phyloP scores from a whole-genome alignment of 2,329 filamentous ascomycete species.

The Epichloe baconii region DNA sequence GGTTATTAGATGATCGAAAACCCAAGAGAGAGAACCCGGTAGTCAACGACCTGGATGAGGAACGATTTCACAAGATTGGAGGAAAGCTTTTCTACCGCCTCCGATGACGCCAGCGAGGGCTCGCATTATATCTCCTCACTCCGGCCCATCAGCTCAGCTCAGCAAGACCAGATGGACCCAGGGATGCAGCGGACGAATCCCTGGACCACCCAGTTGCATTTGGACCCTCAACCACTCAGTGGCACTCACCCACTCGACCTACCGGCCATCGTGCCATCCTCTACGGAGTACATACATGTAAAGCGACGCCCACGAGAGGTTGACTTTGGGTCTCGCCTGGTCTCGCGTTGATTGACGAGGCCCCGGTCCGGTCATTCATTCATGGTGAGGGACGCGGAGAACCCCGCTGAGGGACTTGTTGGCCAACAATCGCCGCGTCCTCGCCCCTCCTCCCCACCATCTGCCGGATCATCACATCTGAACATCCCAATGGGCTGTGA shows the following conservation, averaged over 20 bases:
- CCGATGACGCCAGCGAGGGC: constrained; percentile 1
- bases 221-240: neutral
- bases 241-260: neutral
- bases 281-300: no score
- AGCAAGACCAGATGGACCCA: neutral
- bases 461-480: neutral
- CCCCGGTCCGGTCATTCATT: neutral
- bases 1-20: neutral
- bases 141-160: neutral
- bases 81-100: neutral
- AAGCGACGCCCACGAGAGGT: neutral
- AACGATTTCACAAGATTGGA: neutral
- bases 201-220: neutral
- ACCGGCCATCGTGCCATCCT: neutral
- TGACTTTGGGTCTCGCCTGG: neutral
- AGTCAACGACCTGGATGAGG: neutral
- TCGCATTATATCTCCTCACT: neutral
- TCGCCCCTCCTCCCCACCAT: neutral
- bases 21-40: neutral
- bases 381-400: neutral
- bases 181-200: neutral
- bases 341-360: neutral
- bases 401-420: neutral
- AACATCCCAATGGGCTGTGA: no score
- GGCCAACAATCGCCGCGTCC: neutral